Evolutionary conservation across 768 basidiomycete genomes (phyloP).

Genomic region (Leucosporidium yakuticum): DNA sequence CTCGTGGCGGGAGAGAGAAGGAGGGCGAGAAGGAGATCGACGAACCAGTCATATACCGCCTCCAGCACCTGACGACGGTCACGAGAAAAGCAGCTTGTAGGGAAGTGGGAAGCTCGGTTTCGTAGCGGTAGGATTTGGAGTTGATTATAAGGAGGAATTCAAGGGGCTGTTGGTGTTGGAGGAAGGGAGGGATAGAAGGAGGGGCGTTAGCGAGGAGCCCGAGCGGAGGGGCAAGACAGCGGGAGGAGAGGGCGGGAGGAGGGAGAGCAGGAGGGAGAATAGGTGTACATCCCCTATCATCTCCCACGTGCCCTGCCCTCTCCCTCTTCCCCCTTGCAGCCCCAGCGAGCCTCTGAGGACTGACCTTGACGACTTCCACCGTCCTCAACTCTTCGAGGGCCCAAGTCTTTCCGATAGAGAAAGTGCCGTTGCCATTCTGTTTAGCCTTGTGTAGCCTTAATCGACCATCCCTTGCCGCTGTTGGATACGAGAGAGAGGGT

Average conservation of each 20-base stretch:
- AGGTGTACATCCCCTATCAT: too few relatives aligned
- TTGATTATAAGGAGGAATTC: conserved; percentile 27
- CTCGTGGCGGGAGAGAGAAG: background rate
- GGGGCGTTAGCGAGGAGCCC: too few relatives aligned
- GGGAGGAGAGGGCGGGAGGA: background rate
- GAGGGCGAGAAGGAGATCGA: background rate
- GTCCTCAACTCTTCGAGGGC: conserved; percentile 69
- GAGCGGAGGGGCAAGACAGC: background rate
- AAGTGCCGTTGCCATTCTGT: conserved; percentile 84
- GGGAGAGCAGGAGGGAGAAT: background rate
- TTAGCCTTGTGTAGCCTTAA: conserved; percentile 89
- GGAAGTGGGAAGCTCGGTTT: conserved; percentile 29
- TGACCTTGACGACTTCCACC: conserved; percentile 67
- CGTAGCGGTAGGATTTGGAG: conserved; percentile 32
- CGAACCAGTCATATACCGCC: conserved; percentile 22
- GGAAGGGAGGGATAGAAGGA: too few relatives aligned
- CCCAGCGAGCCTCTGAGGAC: conserved; percentile 20
- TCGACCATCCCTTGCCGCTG: conserved; percentile 57
- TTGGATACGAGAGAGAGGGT: conserved; percentile 43
- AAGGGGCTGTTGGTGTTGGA: conserved; percentile 25
- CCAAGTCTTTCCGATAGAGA: conserved; percentile 98
- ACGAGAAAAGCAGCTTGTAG: conserved; percentile 35
- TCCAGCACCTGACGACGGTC: conserved; percentile 30
- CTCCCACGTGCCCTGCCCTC: too few relatives aligned
- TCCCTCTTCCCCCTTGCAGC: too few relatives aligned